These are phyloP conservation scores for Phalaenopsis equestris DNA, from an alignment of 106 monocot genomes.

Conservation along the genomic window DNA sequence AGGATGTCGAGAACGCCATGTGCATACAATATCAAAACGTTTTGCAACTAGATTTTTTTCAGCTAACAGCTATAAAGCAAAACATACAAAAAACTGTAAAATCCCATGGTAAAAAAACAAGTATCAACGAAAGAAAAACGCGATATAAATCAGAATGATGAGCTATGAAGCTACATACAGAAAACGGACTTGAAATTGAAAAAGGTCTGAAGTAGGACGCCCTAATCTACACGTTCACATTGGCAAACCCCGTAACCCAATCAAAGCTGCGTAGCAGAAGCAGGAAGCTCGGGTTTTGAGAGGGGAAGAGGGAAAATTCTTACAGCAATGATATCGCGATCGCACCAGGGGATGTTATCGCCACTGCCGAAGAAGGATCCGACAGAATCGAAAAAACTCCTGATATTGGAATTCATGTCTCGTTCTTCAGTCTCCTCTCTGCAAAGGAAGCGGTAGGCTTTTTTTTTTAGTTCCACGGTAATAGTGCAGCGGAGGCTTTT, in stretches of 20 bases:
- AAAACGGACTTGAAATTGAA: neutral
- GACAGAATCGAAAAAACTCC: slow-evolving; percentile 73
- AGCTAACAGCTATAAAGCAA: neutral
- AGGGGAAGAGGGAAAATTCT: neutral
- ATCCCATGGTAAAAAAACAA: neutral
- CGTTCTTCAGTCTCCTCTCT: neutral
- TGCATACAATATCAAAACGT: neutral
- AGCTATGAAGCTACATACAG: neutral
- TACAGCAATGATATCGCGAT: slow-evolving; percentile 84
- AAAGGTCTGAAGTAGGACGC: neutral
- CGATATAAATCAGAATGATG: neutral
- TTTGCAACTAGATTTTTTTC: neutral
- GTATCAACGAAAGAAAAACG: neutral
- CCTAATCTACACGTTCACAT: neutral
- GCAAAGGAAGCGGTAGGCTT: neutral
- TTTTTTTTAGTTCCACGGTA: too few relatives aligned
- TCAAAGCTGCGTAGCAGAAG: neutral
- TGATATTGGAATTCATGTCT: slow-evolving; percentile 63
- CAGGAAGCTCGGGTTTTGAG: neutral
- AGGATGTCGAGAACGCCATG: neutral
- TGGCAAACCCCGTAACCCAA: neutral
- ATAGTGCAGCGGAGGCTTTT: too few relatives aligned
- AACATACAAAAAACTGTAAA: neutral
- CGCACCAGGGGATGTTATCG: slow-evolving; percentile 86
- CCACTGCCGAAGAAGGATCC: slow-evolving; percentile 72